Conservation (phyloP, 164 flowering plant species). For the Stephania yunnanensis region DNA sequence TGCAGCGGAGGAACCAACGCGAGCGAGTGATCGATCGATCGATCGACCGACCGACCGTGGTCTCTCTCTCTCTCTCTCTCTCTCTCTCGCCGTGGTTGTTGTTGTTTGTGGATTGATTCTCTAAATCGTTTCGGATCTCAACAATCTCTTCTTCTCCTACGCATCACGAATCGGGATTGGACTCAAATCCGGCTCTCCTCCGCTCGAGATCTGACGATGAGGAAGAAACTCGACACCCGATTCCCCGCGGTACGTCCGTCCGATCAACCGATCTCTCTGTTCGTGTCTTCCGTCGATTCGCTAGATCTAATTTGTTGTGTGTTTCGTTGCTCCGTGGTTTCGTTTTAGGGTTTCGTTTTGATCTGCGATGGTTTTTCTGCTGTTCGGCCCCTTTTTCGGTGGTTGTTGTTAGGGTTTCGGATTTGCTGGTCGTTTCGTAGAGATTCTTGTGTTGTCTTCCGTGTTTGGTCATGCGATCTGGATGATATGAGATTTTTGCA, state of each 20-base stretch:
- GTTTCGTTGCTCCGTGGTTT: neutral
- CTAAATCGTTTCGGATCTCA: neutral
- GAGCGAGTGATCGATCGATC: neutral
- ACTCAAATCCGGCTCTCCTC: neutral
- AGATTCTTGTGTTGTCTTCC: no score
- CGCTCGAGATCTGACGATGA: constrained; percentile 12
- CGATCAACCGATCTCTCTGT: constrained; percentile 1
- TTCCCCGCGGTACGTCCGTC: constrained; percentile 19
- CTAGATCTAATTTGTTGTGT: neutral
- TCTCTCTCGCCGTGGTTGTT: neutral
- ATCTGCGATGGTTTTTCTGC: neutral
- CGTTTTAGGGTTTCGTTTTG: neutral
- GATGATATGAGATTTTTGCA: no score
- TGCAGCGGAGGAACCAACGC: constrained; percentile 1
- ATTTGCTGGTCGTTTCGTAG: neutral
- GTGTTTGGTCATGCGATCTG: no score
- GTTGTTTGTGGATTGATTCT: neutral
- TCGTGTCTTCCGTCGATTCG: neutral
- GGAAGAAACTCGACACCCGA: constrained; percentile 26
- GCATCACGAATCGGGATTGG: neutral
- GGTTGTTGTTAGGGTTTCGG: constrained; percentile 1
- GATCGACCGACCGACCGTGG: neutral
- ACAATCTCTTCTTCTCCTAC: neutral
- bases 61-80: constrained; percentile 3
- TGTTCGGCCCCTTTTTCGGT: neutral